Percentiles rank a stretch among this genome's conserved stretches.
phyloP scores from a whole-genome alignment of 257 asterid genomes.

The Plantago major region DNA sequence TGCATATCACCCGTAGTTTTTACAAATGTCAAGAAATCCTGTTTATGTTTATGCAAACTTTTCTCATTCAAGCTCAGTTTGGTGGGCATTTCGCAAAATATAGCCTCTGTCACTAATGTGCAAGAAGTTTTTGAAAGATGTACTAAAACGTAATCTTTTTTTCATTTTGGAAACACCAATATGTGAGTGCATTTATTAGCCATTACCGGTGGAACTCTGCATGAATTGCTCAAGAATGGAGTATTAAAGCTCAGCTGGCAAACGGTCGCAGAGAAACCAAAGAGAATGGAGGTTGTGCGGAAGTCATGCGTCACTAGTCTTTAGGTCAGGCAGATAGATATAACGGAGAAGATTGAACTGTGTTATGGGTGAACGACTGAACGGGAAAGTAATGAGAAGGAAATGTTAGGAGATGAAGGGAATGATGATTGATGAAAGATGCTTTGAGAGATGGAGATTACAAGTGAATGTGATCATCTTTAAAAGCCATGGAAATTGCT shows the following conservation, averaged over 20 bases:
- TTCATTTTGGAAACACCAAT: too few relatives aligned
- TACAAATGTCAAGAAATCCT: too few relatives aligned
- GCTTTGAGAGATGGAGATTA: slow-evolving; percentile 30
- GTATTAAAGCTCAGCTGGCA: slow-evolving; percentile 61
- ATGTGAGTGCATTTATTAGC: too few relatives aligned
- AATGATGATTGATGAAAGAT: slow-evolving; percentile 18
- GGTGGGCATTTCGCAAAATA: too few relatives aligned
- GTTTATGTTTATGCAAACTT: too few relatives aligned
- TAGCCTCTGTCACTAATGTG: too few relatives aligned
- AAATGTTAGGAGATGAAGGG: slow-evolving; percentile 35
- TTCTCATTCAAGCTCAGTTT: too few relatives aligned
- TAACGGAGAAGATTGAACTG: slow-evolving; percentile 41
- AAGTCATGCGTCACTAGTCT: slow-evolving; percentile 38
- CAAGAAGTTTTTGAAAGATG: too few relatives aligned
- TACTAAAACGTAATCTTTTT: too few relatives aligned
- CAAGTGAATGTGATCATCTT: slow-evolving; percentile 35
- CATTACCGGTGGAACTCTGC: slow-evolving; percentile 75
- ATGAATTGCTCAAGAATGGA: too few relatives aligned
- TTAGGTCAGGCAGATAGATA: slow-evolving; percentile 43
- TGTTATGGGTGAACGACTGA: slow-evolving; percentile 44
- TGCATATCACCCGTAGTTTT: too few relatives aligned
- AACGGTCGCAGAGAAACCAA: slow-evolving; percentile 59
- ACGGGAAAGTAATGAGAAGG: slow-evolving; percentile 31
- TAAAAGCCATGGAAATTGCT: slow-evolving; percentile 38
- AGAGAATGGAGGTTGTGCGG: slow-evolving; percentile 48